Evolutionary conservation across 495 filamentous ascomycete species (phyloP).

Genomic region (Neurospora sp.): DNA sequence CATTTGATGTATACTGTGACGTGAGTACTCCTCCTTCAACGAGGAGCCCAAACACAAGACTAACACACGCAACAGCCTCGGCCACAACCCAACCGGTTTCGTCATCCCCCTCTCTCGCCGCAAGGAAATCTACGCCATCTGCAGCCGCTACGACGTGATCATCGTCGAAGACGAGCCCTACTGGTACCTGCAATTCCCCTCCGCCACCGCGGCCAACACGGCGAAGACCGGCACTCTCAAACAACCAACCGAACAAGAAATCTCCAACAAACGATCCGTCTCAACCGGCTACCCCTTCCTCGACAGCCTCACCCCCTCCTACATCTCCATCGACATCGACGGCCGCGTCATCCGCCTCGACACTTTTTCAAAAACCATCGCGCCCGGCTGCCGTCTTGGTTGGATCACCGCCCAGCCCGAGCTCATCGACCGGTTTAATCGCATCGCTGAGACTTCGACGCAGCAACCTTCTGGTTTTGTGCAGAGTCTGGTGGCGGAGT

Average conservation of each 20-base stretch:
- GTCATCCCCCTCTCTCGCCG: constrained; percentile 60
- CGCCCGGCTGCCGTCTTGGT: constrained; percentile 70
- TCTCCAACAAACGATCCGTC: no score
- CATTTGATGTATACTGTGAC: constrained; percentile 87
- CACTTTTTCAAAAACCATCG: constrained; percentile 77
- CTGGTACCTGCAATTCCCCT: constrained; percentile 88
- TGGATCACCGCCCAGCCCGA: constrained; percentile 76
- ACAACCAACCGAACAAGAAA: no score
- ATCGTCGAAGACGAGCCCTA: constrained; percentile 95
- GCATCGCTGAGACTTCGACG: constrained; percentile 60
- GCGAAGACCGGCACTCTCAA: not conserved
- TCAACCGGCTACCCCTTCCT: constrained; percentile 70
- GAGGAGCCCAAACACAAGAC: not conserved
- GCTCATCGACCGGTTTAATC: constrained; percentile 61
- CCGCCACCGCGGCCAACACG: constrained; percentile 34
- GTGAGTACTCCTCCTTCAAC: constrained; percentile 37
- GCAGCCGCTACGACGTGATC: constrained; percentile 76
- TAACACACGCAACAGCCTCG: constrained; percentile 46
- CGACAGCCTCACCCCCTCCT: constrained; percentile 74
- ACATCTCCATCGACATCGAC: constrained; percentile 61
- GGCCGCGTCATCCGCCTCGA: constrained; percentile 80
- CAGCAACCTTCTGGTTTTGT: constrained; percentile 84
- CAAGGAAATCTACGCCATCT: constrained; percentile 70
- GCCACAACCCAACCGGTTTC: constrained; percentile 83
- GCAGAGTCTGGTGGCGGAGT: constrained; percentile 67